A percentile compares a stretch with the other conserved stretches of the same genome.
Evolutionary conservation across 371 early-diverging fungal species (phyloP).

Genomic region (Funneliformis caledonium): DNA sequence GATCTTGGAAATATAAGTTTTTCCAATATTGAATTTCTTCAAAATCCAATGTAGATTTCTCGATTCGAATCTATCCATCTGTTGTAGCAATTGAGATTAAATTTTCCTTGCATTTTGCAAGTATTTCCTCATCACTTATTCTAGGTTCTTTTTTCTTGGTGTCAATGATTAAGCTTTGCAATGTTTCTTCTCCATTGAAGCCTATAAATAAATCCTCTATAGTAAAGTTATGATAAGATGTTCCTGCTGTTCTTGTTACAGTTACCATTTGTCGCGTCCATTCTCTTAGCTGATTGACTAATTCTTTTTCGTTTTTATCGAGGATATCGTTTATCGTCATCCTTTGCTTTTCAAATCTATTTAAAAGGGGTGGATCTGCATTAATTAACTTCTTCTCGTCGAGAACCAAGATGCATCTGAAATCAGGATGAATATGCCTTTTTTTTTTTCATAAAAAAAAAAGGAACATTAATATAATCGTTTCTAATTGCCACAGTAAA

Average conservation of each 20-base stretch:
- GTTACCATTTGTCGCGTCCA: constrained; percentile 22
- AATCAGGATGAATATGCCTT: constrained; percentile 23
- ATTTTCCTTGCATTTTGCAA: constrained; percentile 25
- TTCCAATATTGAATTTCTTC: constrained; percentile 30
- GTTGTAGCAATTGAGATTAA: constrained; percentile 35
- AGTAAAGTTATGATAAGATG: not conserved
- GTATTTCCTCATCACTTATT: not conserved
- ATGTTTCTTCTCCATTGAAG: constrained; percentile 24
- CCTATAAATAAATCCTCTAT: constrained; percentile 22
- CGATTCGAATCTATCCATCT: constrained; percentile 30
- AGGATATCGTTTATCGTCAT: constrained; percentile 1
- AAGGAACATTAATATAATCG: not conserved
- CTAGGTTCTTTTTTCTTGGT: not conserved
- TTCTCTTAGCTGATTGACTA: too few species aligned
- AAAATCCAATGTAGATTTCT: constrained; percentile 4
- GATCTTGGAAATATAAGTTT: constrained; percentile 13
- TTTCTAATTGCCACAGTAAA: not conserved
- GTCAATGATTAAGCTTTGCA: constrained; percentile 33
- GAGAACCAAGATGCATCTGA: constrained; percentile 32
- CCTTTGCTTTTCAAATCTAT: constrained; percentile 39
- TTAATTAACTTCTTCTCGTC: constrained; percentile 22
- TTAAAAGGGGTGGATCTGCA: constrained; percentile 32
- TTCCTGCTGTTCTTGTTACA: not conserved
- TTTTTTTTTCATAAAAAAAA: not conserved
- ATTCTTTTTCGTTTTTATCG: too few species aligned